phyloP scores from a whole-genome alignment of 495 filamentous ascomycete species.

The Xanthoparmelia taractica region DNA sequence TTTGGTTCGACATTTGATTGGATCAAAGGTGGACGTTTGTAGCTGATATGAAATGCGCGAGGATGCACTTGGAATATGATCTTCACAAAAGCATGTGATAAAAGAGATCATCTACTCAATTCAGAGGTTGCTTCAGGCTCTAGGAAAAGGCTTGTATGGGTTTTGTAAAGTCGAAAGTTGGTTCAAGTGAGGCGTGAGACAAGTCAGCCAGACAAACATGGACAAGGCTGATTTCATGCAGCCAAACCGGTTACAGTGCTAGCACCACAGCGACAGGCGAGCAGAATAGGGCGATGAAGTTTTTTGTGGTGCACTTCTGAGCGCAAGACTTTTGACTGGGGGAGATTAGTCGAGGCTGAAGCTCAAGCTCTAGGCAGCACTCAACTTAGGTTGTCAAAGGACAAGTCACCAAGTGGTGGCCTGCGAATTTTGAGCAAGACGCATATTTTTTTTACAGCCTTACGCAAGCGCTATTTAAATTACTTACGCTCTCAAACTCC shows the following conservation, averaged over 20 bases:
- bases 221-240: neutral
- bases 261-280: neutral
- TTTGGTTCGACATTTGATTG: constrained; percentile 68
- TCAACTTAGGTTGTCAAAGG: neutral
- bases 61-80: neutral
- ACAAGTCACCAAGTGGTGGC: neutral
- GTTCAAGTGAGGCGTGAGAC: constrained; percentile 5
- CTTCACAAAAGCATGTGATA: neutral
- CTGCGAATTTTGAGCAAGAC: neutral
- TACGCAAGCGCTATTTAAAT: constrained; percentile 4
- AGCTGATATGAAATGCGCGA: constrained; percentile 7
- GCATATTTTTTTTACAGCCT: too few species aligned
- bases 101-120: neutral
- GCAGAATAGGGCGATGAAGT: neutral
- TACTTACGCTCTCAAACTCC: neutral
- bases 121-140: neutral
- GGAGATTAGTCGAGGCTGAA: neutral
- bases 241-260: neutral
- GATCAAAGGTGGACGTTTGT: constrained; percentile 7
- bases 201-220: neutral
- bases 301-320: neutral
- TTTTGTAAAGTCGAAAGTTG: neutral
- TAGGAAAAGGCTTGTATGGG: neutral
- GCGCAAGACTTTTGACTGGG: neutral
- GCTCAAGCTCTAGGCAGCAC: constrained; percentile 2